Evolutionary conservation across 352 stramenopile genomes (phyloP), one percentile per base, ranked within the genome.

Genomic region (Phytopythium delawarense): DNA sequence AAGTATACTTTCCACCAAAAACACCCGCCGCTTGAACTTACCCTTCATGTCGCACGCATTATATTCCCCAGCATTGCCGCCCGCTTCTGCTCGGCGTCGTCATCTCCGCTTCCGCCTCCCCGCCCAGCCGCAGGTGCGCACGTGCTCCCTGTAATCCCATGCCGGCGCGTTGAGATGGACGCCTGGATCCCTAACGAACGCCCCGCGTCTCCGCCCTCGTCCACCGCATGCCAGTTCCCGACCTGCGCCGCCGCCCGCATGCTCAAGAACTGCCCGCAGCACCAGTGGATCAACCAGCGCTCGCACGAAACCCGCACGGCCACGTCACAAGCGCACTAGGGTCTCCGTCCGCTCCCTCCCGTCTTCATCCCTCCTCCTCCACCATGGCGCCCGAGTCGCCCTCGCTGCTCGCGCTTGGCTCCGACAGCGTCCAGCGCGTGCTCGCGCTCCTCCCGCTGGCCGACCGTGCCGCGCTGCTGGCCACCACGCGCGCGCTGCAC

Each of bases 221-320:
- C 28, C 37, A 13, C 21, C 35, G 4, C 35, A 2, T 7, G 37
- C 23, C 53, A 59, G 34, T 49, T 21, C 6, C 37, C 37, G 23
- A 59, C 35, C 23, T 23, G 20, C 54, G 8, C 7, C n/a, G 53
- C 37, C 35, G 53, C 4, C 39, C 60, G 65, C 53, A 95, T 96
- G 87, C 87, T 96, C 53, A 94, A 94, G 79, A 77, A 94, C 74
- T 96, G 87, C 62, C 87, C 87, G 62, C 87, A 96, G 80, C 87
- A 96, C 71, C 87, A 96, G 84, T 96, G 84, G 83, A 92, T 96
- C 70, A 88, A 75, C 72, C 83, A 91, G 69, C 87, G 87, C 77
- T 90, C 83, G 69, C 84, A 92, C 84, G 87, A 96, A 77, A 94
- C 83, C 71, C 85, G 82, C 71, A 84, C 76, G 57, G 73, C 76